phyloP scores from a whole-genome alignment of 495 filamentous ascomycete species.

The Penicillium cinerascens region DNA sequence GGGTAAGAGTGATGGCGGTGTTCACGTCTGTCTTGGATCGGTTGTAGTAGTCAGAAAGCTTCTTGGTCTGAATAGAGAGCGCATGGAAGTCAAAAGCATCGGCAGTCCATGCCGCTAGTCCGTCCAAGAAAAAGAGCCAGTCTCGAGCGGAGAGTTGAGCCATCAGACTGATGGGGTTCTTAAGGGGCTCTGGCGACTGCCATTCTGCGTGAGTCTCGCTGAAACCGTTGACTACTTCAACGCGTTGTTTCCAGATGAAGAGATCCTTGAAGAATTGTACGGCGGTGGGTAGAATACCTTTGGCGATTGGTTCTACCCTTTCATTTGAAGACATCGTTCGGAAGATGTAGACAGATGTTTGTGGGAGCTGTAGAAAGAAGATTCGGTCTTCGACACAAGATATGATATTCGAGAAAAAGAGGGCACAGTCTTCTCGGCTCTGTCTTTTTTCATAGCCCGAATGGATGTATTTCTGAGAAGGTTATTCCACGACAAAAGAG shows the following conservation, averaged over 20 bases:
- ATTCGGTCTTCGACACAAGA: too few relatives aligned
- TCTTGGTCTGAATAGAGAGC: slow-evolving; percentile 65
- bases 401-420: too few relatives aligned
- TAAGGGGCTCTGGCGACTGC: slow-evolving; percentile 53
- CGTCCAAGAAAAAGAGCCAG: slow-evolving; percentile 65
- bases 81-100: slow-evolving; percentile 79
- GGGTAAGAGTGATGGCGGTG: slow-evolving; percentile 69
- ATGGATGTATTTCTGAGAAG: too few relatives aligned
- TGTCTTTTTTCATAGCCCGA: too few relatives aligned
- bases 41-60: slow-evolving; percentile 63
- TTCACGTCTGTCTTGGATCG: slow-evolving; percentile 64
- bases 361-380: background rate
- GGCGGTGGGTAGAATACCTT: slow-evolving; percentile 55
- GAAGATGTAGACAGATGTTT: too few relatives aligned
- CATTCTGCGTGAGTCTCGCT: slow-evolving; percentile 54
- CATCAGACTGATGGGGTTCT: slow-evolving; percentile 60
- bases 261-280: slow-evolving; percentile 59
- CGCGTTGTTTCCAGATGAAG: slow-evolving; percentile 64
- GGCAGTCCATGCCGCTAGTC: slow-evolving; percentile 61
- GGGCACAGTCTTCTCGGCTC: too few relatives aligned
- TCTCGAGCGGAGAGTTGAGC: slow-evolving; percentile 50
- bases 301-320: slow-evolving; percentile 55
- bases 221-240: slow-evolving; percentile 56
- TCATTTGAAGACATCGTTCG: slow-evolving; percentile 39
- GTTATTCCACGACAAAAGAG: too few relatives aligned